Conservation (phyloP, 331 rosid genomes). For the Rosa hybrid region DNA sequence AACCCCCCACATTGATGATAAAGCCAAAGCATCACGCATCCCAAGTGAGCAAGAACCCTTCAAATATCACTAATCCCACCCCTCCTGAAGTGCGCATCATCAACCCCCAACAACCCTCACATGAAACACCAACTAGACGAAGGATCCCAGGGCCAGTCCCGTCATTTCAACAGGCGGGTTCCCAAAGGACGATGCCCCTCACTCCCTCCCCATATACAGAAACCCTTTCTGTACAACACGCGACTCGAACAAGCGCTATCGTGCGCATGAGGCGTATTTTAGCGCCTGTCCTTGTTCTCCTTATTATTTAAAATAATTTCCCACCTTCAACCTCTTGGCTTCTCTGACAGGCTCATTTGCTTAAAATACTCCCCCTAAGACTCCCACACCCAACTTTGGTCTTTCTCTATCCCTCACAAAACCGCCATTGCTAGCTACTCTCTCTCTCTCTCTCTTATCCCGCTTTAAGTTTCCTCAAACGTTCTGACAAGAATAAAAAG, state of each 20-base stretch:
- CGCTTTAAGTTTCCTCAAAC: neutral
- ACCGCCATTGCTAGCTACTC: neutral
- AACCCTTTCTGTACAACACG: too few relatives aligned
- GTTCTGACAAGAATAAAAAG: neutral
- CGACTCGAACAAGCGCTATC: neutral
- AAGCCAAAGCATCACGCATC: slow-evolving; percentile 30
- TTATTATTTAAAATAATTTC: slow-evolving; percentile 24
- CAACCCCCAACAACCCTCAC: slow-evolving; percentile 32
- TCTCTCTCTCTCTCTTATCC: neutral
- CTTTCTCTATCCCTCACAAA: neutral
- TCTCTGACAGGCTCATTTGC: neutral
- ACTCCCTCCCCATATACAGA: too few relatives aligned
- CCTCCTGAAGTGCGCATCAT: slow-evolving; percentile 6
- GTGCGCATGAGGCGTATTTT: neutral
- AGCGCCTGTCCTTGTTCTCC: neutral
- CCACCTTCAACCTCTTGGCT: slow-evolving; percentile 23
- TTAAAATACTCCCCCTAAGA: slow-evolving; percentile 27
- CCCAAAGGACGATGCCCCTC: neutral
- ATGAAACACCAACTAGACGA: neutral
- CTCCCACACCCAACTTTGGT: slow-evolving; percentile 14
- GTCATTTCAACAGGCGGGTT: neutral
- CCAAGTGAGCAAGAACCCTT: slow-evolving; percentile 23
- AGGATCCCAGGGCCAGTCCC: neutral
- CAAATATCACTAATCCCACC: neutral
- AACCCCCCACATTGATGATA: neutral